phyloP scores from a whole-genome alignment of 1,139 yeast species.

The Yamadazyma sp. region DNA sequence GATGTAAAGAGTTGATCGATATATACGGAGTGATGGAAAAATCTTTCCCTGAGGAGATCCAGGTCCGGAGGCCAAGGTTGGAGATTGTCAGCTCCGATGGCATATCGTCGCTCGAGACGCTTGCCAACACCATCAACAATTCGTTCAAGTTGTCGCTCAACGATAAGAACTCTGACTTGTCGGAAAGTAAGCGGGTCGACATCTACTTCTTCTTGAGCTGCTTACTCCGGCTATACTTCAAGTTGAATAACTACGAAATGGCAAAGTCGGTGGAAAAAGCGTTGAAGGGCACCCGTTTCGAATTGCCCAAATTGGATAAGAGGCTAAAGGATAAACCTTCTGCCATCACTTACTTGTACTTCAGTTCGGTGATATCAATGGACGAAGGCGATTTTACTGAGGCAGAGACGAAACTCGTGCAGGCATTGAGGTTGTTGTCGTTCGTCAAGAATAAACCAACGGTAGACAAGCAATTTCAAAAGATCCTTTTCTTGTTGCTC shows the following conservation, averaged over 20 bases:
- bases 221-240: constrained; percentile 71
- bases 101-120: constrained; percentile 40
- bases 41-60: constrained; percentile 29
- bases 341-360: constrained; percentile 62
- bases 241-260: constrained; percentile 66
- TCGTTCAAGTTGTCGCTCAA: constrained; percentile 78
- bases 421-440: constrained; percentile 44
- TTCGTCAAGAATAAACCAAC: constrained; percentile 18
- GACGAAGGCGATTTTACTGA: constrained; percentile 59
- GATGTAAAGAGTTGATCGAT: constrained; percentile 57
- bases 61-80: constrained; percentile 5
- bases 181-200: constrained; percentile 57
- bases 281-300: constrained; percentile 50
- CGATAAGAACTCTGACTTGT: constrained; percentile 62
- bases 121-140: constrained; percentile 69
- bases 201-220: constrained; percentile 75
- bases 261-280: constrained; percentile 82
- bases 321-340: constrained; percentile 48
- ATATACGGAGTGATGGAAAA: constrained; percentile 40
- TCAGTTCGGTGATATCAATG: constrained; percentile 60
- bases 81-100: constrained; percentile 10
- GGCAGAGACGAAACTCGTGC: constrained; percentile 49
- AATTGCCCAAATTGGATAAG: constrained; percentile 53
- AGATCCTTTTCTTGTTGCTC: constrained; percentile 50
- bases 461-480: constrained; percentile 29